These are phyloP conservation scores for Coemansia sp. DNA, from an alignment of 192 early-diverging fungal genomes.

Conservation along the genomic window DNA sequence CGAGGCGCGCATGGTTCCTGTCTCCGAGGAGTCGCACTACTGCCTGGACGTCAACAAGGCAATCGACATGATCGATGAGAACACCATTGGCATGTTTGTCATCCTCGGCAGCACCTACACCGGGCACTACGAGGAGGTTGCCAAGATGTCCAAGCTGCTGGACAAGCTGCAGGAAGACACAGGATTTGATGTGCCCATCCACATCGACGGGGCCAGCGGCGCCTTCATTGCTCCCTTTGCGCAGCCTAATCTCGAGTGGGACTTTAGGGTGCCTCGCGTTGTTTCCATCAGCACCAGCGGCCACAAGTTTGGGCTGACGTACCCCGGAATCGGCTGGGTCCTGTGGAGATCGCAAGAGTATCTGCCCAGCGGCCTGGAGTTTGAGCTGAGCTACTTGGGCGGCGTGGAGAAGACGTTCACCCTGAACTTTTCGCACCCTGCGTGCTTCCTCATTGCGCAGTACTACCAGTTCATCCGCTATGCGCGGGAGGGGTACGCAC, in stretches of 20 bases:
- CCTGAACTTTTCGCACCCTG: conserved; percentile 75
- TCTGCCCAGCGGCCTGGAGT: conserved; percentile 72
- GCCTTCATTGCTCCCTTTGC: conserved; percentile 88
- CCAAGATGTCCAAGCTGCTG: conserved; percentile 61
- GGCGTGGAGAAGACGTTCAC: conserved; percentile 68
- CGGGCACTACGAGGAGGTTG: conserved; percentile 80
- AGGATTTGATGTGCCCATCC: conserved; percentile 74
- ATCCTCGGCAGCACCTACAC: conserved; percentile 83
- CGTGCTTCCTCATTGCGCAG: conserved; percentile 76
- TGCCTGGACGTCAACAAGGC: conserved; percentile 67
- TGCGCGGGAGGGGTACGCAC: conserved; percentile 64
- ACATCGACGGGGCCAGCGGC: conserved; percentile 83
- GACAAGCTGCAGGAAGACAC: conserved; percentile 60
- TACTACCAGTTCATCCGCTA: conserved; percentile 80
- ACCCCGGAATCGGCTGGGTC: conserved; percentile 82
- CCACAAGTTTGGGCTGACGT: conserved; percentile 85
- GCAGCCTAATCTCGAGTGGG: conserved; percentile 72
- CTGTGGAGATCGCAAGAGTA: conserved; percentile 69
- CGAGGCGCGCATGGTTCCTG: conserved; percentile 66
- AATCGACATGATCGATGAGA: conserved; percentile 71
- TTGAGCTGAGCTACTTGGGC: conserved; percentile 76
- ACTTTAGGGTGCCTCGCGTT: conserved; percentile 67
- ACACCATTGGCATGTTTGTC: conserved; percentile 77
- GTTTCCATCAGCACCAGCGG: conserved; percentile 80
- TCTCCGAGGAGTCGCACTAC: conserved; percentile 54